phyloP scores from a whole-genome alignment of 257 asterid genomes.

The Penstemon davidsonii region DNA sequence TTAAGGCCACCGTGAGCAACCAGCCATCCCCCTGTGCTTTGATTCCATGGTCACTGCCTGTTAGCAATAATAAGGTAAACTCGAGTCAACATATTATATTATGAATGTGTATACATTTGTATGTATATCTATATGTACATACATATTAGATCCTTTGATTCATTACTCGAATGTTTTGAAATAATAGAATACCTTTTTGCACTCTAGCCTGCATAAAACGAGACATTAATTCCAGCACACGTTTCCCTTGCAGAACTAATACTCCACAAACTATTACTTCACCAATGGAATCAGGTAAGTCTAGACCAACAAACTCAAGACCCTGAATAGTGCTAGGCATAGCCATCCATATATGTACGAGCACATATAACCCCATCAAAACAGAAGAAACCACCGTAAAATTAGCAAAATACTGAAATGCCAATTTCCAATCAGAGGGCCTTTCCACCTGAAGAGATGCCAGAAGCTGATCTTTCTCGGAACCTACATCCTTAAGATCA shows the following conservation, averaged over 20 bases:
- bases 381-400: conserved; percentile 71
- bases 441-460: conserved; percentile 77
- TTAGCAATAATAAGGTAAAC: conserved; percentile 25
- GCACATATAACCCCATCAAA: conserved; percentile 61
- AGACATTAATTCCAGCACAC: conserved; percentile 74
- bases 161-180: conserved; percentile 14
- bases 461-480: conserved; percentile 89
- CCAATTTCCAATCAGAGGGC: conserved; percentile 84
- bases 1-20: conserved; percentile 94
- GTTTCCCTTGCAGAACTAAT: conserved; percentile 87
- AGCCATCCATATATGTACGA: conserved; percentile 69
- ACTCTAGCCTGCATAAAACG: conserved; percentile 93
- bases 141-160: not conserved
- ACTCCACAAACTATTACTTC: conserved; percentile 85
- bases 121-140: not conserved
- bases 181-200: conserved; percentile 62
- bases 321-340: conserved; percentile 81
- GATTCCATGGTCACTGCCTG: conserved; percentile 92
- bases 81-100: too few relatives aligned
- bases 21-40: conserved; percentile 98
- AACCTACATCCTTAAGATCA: conserved; percentile 63
- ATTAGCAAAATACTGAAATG: conserved; percentile 83
- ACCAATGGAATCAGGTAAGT: conserved; percentile 96
- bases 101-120: not conserved
- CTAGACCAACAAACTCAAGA: conserved; percentile 94